Percentiles rank a stretch among this genome's conserved stretches.
phyloP scores from a whole-genome alignment of 192 early-diverging fungal species.

The Rhizophagus clarus region DNA sequence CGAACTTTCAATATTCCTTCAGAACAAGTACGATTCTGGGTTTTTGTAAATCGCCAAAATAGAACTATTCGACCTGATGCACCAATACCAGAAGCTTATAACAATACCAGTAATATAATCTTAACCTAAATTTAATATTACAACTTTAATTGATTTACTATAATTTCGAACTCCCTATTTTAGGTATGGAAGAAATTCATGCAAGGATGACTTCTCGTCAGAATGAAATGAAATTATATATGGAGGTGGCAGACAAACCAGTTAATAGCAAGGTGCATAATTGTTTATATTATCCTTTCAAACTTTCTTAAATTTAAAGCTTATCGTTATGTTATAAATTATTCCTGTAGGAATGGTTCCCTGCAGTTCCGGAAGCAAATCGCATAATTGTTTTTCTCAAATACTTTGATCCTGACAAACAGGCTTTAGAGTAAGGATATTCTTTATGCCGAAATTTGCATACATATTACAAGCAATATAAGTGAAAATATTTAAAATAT shows the following conservation, averaged over 20 bases:
- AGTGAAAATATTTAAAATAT: background rate
- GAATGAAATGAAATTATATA: conserved; percentile 42
- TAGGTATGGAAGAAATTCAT: conserved; percentile 45
- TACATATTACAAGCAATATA: background rate
- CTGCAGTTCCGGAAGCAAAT: background rate
- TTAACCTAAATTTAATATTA: background rate
- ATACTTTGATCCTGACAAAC: conserved; percentile 70
- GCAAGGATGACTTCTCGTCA: conserved; percentile 40
- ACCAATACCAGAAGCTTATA: conserved; percentile 37
- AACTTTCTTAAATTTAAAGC: no score
- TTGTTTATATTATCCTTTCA: conserved; percentile 29
- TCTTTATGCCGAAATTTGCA: background rate
- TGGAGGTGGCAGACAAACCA: conserved; percentile 39
- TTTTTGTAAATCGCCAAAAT: conserved; percentile 84
- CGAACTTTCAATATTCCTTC: conserved; percentile 45
- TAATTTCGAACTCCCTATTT: background rate
- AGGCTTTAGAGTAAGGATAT: conserved; percentile 56
- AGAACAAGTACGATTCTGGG: conserved; percentile 80
- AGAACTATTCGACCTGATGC: conserved; percentile 84
- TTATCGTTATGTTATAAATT: no score
- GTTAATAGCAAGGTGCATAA: conserved; percentile 35
- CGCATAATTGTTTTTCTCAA: conserved; percentile 80
- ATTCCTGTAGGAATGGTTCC: conserved; percentile 2
- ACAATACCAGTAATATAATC: conserved; percentile 42
- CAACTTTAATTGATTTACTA: background rate